phyloP scores from a whole-genome alignment of 2,329 filamentous ascomycete species.

The Cryphonectria radicalis region DNA sequence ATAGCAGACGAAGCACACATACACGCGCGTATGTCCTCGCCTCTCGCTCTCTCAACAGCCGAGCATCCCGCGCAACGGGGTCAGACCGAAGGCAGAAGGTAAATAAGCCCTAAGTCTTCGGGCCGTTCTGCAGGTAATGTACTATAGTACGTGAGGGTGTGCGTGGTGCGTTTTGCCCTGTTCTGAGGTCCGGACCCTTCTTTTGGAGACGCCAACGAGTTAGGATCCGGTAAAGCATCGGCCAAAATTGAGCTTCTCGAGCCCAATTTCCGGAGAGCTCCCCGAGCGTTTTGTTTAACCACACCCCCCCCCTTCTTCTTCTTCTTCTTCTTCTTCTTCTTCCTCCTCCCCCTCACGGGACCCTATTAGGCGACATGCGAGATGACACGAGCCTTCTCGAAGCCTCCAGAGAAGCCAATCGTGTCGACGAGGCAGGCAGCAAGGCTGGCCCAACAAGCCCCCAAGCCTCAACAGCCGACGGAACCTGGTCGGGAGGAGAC shows the following conservation, averaged over 20 bases:
- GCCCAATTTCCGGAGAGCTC: conserved; percentile 2
- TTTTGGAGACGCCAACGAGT: neutral
- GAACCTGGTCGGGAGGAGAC: neutral
- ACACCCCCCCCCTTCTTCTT: too few relatives aligned
- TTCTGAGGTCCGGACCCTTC: neutral
- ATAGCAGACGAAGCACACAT: neutral
- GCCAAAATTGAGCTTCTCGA: neutral
- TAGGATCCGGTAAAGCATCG: neutral
- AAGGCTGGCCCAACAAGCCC: neutral
- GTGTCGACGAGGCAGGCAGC: neutral
- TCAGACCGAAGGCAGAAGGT: neutral
- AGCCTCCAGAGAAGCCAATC: neutral
- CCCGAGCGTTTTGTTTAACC: neutral
- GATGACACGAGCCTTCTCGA: conserved; percentile 16
- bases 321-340: neutral
- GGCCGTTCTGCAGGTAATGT: conserved; percentile 20
- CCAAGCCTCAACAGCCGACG: neutral
- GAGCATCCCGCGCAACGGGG: neutral
- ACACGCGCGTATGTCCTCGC: neutral
- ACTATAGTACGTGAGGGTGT: neutral
- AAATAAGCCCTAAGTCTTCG: conserved; percentile 12
- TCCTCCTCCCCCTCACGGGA: neutral
- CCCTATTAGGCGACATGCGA: neutral
- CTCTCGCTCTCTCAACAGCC: neutral
- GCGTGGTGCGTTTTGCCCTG: neutral